Conservation (phyloP, 768 basidiomycete genomes). For the Leucocoprinus sp. region DNA sequence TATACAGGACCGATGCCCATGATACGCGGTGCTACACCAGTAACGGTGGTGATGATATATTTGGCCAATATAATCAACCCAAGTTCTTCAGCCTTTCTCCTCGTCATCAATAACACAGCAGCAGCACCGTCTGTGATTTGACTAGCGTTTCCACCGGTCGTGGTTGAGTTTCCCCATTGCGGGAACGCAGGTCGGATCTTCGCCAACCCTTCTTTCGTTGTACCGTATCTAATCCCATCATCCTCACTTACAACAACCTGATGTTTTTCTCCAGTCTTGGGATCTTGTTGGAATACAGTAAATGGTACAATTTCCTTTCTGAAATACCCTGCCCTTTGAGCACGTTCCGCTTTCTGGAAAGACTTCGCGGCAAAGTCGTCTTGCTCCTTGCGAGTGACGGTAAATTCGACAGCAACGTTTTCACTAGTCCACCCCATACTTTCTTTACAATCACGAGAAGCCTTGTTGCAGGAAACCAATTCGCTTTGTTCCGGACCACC, state of each 20-base stretch:
- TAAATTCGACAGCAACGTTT: constrained; percentile 72
- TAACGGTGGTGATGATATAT: constrained; percentile 63
- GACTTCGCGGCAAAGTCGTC: constrained; percentile 69
- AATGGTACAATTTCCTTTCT: constrained; percentile 69
- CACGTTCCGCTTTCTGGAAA: constrained; percentile 71
- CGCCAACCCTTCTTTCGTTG: constrained; percentile 53
- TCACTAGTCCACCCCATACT: constrained; percentile 92
- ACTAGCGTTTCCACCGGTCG: constrained; percentile 82
- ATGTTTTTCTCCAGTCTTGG: constrained; percentile 42
- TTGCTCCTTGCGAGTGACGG: constrained; percentile 66
- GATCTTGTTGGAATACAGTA: constrained; percentile 52
- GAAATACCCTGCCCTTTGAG: constrained; percentile 61
- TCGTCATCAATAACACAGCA: constrained; percentile 72
- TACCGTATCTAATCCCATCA: constrained; percentile 72
- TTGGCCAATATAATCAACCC: constrained; percentile 71
- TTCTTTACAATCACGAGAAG: constrained; percentile 52
- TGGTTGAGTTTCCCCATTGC: constrained; percentile 66
- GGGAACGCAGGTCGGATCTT: constrained; percentile 75
- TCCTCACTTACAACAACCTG: constrained; percentile 56
- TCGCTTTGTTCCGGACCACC: constrained; percentile 57
- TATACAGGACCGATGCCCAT: constrained; percentile 84
- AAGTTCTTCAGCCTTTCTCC: constrained; percentile 69
- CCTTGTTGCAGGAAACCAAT: constrained; percentile 43
- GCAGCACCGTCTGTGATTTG: constrained; percentile 84
- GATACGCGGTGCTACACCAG: constrained; percentile 68